phyloP scores from a whole-genome alignment of 176 grass and related monocot genomes.

The Hsuehochloa calcarea region DNA sequence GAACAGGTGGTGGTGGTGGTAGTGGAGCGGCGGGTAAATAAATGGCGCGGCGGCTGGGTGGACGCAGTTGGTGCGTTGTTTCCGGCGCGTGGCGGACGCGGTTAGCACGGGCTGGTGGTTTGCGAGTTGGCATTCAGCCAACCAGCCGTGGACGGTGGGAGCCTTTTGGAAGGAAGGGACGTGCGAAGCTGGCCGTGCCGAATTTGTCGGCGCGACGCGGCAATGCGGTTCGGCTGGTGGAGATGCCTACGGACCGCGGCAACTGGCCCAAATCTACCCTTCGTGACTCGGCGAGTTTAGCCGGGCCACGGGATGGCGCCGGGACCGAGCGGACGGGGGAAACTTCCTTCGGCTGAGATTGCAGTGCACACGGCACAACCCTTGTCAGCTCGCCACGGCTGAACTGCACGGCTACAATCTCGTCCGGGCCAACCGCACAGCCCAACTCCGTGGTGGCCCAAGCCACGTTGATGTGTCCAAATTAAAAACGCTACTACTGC shows the following conservation, averaged over 20 bases:
- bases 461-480: too few relatives aligned
- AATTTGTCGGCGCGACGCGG: conserved; percentile 7
- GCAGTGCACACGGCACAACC: too few relatives aligned
- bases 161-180: not conserved
- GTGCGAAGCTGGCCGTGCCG: conserved; percentile 1
- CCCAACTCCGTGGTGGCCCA: too few relatives aligned
- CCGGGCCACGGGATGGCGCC: too few relatives aligned
- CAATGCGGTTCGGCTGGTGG: not conserved
- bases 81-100: conserved; percentile 35
- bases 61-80: conserved; percentile 28
- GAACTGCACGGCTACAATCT: too few relatives aligned
- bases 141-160: not conserved
- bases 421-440: too few relatives aligned
- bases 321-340: too few relatives aligned
- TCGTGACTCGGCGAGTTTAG: too few relatives aligned
- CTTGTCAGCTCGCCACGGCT: too few relatives aligned
- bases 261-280: not conserved
- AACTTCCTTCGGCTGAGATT: too few relatives aligned
- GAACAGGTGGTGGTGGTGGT: not conserved
- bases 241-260: too few relatives aligned
- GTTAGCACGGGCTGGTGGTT: not conserved
- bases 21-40: conserved; percentile 2
- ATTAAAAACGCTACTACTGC: too few relatives aligned
- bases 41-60: conserved; percentile 1
- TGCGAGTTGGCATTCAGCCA: not conserved